Base-by-base conservation (phyloP, 371 early-diverging fungal genomes). In the Mucor saturninus region DNA sequence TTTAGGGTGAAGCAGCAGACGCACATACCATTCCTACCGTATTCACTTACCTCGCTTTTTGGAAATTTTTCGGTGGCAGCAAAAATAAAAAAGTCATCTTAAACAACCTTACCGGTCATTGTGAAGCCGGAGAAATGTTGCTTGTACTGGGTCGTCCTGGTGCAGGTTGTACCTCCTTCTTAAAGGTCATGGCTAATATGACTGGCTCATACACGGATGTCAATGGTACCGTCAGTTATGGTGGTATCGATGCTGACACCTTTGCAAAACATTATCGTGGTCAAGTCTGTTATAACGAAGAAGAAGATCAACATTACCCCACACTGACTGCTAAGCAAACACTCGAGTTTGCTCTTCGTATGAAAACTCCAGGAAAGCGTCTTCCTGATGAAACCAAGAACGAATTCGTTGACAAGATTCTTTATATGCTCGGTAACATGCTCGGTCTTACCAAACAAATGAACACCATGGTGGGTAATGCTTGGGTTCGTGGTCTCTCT, bases 391-490 rank as follows among this genome's bases (percentile, higher is more conserved):
- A 68, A 51, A 51, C 71, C 35, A 69, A 64, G 31, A 15, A 52
- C 10, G 76, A 73, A 1, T 71, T 74, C 21, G 56, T 68, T 4
- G 56, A 70, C 50, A 76, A 77, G 32, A 54, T 83, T 7, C 67
- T 81, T 28, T 74, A 72, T 29, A 72, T 75, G 75, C 72, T 83
- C 26, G 68, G 78, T 14, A 77, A 78, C 26, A 72, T 84, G 75
- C 73, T 88, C 29, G 85, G 87, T 30, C 76, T 89, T 45, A 78
- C 80, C 40, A 81, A 86, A 43, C 83, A 83, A 68, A 80, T 83
- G 50, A 75, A 92, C 71, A 84, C 89, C 3, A 72, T 86, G 46
- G 88, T 93, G n/a, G 94, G 94, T 26, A 86, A 91, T 62, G 88
- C 85, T 1, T 81, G 78, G 39, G 62, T 86, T 51, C 86, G 89